Percentiles rank a stretch among this genome's conserved stretches.
Evolutionary conservation across 805 yeast species (phyloP).

Genomic region (Myxozyma neotropica): DNA sequence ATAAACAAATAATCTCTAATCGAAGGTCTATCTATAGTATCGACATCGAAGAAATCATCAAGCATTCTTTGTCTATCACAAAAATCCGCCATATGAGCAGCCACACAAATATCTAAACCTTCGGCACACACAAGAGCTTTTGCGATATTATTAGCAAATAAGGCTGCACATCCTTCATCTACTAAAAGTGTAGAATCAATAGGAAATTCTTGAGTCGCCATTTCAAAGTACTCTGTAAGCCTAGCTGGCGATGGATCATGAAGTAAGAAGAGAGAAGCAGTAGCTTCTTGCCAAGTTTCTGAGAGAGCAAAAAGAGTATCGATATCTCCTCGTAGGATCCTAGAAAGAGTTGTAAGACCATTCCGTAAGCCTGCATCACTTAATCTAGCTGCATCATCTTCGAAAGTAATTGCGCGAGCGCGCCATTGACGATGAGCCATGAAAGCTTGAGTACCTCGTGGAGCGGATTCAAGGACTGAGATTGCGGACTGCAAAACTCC

Average conservation of each 20-base stretch:
- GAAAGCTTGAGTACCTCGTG: conserved; percentile 29
- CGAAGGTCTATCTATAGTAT: conserved; percentile 27
- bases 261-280: conserved; percentile 39
- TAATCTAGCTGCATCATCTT: conserved; percentile 30
- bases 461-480: conserved; percentile 37
- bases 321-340: conserved; percentile 39
- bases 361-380: conserved; percentile 26
- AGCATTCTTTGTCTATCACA: conserved; percentile 39
- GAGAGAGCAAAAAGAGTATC: conserved; percentile 36
- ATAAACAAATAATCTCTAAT: conserved; percentile 37
- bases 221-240: conserved; percentile 37
- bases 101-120: conserved; percentile 37
- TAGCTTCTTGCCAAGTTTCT: conserved; percentile 42
- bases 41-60: conserved; percentile 36
- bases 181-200: conserved; percentile 37
- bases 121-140: conserved; percentile 32
- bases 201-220: conserved; percentile 34
- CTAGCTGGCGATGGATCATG: conserved; percentile 40
- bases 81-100: conserved; percentile 40
- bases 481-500: conserved; percentile 24
- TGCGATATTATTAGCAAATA: conserved; percentile 38
- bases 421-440: conserved; percentile 39
- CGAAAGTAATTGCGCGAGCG: conserved; percentile 33
- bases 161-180: conserved; percentile 41
- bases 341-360: conserved; percentile 36